Evolutionary conservation across 768 basidiomycete genomes (phyloP).

Genomic region (Pluteus cervinus): DNA sequence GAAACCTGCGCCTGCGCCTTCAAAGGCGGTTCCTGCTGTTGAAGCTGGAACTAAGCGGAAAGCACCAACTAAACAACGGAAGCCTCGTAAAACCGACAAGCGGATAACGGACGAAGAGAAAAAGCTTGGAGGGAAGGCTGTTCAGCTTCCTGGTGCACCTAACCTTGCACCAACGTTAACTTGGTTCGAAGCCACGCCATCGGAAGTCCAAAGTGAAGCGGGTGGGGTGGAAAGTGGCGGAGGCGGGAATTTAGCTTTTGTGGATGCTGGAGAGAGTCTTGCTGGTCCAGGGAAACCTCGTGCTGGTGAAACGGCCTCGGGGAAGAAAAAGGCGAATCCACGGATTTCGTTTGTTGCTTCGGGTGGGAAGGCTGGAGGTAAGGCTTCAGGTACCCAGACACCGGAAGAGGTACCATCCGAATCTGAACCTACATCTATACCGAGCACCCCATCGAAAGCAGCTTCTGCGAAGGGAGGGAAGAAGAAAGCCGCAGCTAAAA

Average conservation of each 20-base stretch:
- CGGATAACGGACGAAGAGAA: constrained; percentile 36
- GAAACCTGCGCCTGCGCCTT: constrained; percentile 24
- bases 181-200: constrained; percentile 33
- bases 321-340: constrained; percentile 45
- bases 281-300: constrained; percentile 6
- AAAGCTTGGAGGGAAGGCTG: too few relatives aligned
- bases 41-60: constrained; percentile 44
- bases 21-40: too few relatives aligned
- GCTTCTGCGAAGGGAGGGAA: too few relatives aligned
- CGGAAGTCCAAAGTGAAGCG: constrained; percentile 30
- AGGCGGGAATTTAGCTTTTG: constrained; percentile 5
- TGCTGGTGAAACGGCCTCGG: constrained; percentile 22
- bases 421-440: too few relatives aligned
- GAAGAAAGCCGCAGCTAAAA: too few relatives aligned
- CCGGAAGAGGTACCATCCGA: too few relatives aligned
- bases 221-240: constrained; percentile 17
- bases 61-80: constrained; percentile 41
- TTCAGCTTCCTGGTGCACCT: constrained; percentile 27
- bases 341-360: constrained; percentile 36
- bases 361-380: too few relatives aligned
- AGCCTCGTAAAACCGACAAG: constrained; percentile 49
- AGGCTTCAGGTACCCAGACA: too few relatives aligned
- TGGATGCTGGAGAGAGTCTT: background rate
- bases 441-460: too few relatives aligned
- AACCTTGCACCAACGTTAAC: constrained; percentile 34